Evolutionary conservation across 2,329 filamentous ascomycete species (phyloP).

Genomic region (Calcarisporium arbuscula): DNA sequence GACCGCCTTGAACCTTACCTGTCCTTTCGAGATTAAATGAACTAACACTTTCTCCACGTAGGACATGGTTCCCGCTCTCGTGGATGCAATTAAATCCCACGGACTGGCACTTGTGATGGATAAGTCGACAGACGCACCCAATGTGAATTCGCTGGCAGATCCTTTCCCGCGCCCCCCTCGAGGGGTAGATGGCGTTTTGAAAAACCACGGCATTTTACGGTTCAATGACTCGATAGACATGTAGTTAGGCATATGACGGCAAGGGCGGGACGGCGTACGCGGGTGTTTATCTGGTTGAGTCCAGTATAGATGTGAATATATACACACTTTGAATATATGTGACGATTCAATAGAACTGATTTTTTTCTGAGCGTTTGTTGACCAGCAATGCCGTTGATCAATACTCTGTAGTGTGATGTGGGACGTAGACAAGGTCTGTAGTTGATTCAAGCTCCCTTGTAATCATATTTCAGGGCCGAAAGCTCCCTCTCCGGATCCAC

Average conservation of each 20-base stretch:
- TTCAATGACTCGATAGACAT: constrained; percentile 90
- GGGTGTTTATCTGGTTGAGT: too few relatives aligned
- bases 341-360: too few relatives aligned
- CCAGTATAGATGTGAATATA: too few relatives aligned
- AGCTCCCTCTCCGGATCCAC: constrained; percentile 64
- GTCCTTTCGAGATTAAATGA: not conserved
- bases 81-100: constrained; percentile 90
- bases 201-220: constrained; percentile 76
- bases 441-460: constrained; percentile 53
- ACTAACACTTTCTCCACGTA: constrained; percentile 32
- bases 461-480: constrained; percentile 54
- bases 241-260: constrained; percentile 25
- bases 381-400: not conserved
- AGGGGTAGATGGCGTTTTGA: constrained; percentile 82
- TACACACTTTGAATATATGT: too few relatives aligned
- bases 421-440: too few relatives aligned
- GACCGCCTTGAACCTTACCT: not conserved
- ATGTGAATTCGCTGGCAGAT: constrained; percentile 34
- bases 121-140: constrained; percentile 56
- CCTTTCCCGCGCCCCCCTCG: constrained; percentile 60
- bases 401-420: too few relatives aligned
- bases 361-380: too few relatives aligned
- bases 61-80: constrained; percentile 88
- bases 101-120: constrained; percentile 90
- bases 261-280: too few relatives aligned